These are phyloP conservation scores for Coemansia sp. DNA, from an alignment of 192 early-diverging fungal genomes.

Conservation along the genomic window DNA sequence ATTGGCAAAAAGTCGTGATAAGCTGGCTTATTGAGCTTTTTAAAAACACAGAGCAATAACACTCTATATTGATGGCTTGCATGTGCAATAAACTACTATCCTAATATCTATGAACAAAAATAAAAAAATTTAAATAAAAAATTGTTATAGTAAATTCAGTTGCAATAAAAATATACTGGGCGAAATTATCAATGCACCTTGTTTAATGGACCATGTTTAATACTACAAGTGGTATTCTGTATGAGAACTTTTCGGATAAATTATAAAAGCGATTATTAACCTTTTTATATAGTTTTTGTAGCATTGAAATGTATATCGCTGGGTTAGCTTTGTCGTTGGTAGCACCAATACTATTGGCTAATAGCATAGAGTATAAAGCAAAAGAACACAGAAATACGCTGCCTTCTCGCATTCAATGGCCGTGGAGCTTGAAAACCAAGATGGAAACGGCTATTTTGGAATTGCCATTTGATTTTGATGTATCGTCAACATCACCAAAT, in stretches of 20 bases:
- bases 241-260: not conserved
- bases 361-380: not conserved
- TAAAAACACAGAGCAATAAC: not conserved
- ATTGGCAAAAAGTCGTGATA: not conserved
- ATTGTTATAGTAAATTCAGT: not conserved
- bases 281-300: not conserved
- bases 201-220: no score
- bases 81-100: not conserved
- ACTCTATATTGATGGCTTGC: not conserved
- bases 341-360: not conserved
- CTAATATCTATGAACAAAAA: not conserved
- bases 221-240: not conserved
- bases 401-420: constrained; percentile 29
- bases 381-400: no score
- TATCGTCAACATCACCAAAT: constrained; percentile 21
- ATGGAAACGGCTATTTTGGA: constrained; percentile 30
- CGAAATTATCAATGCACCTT: no score
- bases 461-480: constrained; percentile 27
- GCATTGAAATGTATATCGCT: not conserved
- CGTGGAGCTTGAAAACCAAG: constrained; percentile 27
- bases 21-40: not conserved
- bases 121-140: not conserved
- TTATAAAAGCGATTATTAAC: not conserved
- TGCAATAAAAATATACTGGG: no score
- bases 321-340: not conserved